Evolutionary conservation across 2,329 filamentous ascomycete genomes (phyloP), one percentile per base, ranked within the genome.

Genomic region (Coleophoma crateriformis): DNA sequence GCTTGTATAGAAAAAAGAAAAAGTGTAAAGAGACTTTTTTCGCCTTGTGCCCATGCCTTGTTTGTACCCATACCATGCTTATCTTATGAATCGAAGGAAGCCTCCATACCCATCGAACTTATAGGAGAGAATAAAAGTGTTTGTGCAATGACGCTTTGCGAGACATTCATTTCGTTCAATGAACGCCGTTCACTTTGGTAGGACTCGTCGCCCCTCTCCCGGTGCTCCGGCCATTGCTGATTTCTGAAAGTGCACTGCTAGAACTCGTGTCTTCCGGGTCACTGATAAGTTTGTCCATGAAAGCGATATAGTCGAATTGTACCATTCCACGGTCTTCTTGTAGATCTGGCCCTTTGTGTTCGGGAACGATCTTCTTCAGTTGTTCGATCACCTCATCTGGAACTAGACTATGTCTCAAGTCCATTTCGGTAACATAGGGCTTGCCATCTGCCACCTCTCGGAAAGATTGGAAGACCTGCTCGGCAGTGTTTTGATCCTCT

Each of bases 391-490:
- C 87, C 64, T 97, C 92, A 64, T 99, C 94, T 0, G 94, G 94
- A 35, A 99, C 95, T 37, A 99, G 80, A 39, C 87, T 94, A 69
- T 99, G 94, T 52, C 92, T 82, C 50, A 99, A 79, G 67, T 99
- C 94, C 74, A 99, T 87, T 71, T 99, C 94, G 5, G 94, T 99
- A 38, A 99, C 94, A 67, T 99, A 99, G 11, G 92, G 91, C 76
- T 99, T 99, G 58, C 94, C 94, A 72, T 99, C 94, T 15, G 94
- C 94, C 42, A 99, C 94, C 70, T 99, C 94, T 50, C 85, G 84
- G 81, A 99, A 99, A 56, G 88, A 95, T 71, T 99, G 92, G 74
- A 94, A 97, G 5, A 99, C 94, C 68, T 99, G 94, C 70, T 97
- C 94, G 12, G 94, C 94, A 4, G 91, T 96, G 68, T 99, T 96